A percentile compares a stretch with the other conserved stretches of the same genome.
Evolutionary conservation across 306 rosid species (phyloP).

Genomic region (Cercis canadensis): DNA sequence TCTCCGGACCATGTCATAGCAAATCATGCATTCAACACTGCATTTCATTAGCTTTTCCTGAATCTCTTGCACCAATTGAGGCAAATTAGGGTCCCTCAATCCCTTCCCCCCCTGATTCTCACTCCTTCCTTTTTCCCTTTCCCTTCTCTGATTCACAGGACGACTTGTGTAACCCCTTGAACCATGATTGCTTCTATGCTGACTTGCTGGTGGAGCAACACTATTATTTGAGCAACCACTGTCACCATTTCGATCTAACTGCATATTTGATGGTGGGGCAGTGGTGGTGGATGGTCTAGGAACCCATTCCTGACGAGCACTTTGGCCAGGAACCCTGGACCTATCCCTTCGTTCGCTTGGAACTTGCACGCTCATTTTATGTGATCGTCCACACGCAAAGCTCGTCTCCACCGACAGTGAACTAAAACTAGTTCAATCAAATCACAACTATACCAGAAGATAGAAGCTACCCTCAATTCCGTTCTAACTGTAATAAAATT

Average conservation of each 20-base stretch:
- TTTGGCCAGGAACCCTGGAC: slow-evolving; percentile 51
- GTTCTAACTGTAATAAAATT: slow-evolving; percentile 20
- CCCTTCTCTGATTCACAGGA: slow-evolving; percentile 46
- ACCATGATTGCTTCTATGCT: slow-evolving; percentile 42
- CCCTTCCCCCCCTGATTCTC: slow-evolving; percentile 49
- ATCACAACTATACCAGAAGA: slow-evolving; percentile 13
- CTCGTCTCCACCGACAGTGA: slow-evolving; percentile 34
- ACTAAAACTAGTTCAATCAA: slow-evolving; percentile 16
- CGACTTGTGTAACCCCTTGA: slow-evolving; percentile 38
- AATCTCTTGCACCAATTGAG: slow-evolving; percentile 89
- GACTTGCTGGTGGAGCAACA: slow-evolving; percentile 22
- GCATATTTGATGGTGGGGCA: slow-evolving; percentile 10
- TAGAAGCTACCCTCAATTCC: not conserved
- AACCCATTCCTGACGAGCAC: slow-evolving; percentile 66
- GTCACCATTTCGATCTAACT: slow-evolving; percentile 10
- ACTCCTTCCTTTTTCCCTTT: slow-evolving; percentile 47
- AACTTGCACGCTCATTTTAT: slow-evolving; percentile 62
- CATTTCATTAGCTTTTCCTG: slow-evolving; percentile 83
- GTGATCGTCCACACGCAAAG: slow-evolving; percentile 27
- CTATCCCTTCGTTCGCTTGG: slow-evolving; percentile 62
- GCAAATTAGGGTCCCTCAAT: slow-evolving; percentile 59
- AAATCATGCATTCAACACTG: slow-evolving; percentile 87
- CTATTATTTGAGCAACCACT: slow-evolving; percentile 29
- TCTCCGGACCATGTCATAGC: slow-evolving; percentile 87
- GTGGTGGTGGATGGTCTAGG: slow-evolving; percentile 49